Percentiles rank a stretch among this genome's conserved stretches.
phyloP scores from a whole-genome alignment of 2,329 filamentous ascomycete species.

The Laburnicola sp. region DNA sequence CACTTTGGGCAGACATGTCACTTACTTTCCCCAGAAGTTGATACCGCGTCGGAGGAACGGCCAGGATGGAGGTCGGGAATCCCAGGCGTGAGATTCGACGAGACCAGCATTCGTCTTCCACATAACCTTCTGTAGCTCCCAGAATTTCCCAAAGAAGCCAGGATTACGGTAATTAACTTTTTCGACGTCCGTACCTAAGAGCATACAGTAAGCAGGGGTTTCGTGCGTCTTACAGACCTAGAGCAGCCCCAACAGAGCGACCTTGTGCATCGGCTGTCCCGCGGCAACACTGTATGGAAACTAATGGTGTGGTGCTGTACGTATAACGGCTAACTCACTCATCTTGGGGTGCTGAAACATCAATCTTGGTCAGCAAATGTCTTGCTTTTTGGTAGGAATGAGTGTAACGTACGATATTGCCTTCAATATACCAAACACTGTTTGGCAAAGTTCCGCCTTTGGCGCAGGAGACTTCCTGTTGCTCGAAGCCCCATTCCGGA shows the following conservation, averaged over 20 bases:
- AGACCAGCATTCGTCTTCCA: constrained; percentile 97
- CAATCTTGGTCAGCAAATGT: too few species aligned
- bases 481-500: constrained; percentile 95
- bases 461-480: constrained; percentile 98
- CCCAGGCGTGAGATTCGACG: constrained; percentile 96
- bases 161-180: constrained; percentile 96
- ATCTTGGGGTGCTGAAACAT: not conserved
- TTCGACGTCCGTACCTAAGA: constrained; percentile 64
- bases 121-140: constrained; percentile 97
- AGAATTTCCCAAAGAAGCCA: constrained; percentile 97
- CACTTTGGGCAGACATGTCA: constrained; percentile 63
- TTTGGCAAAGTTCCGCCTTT: constrained; percentile 89
- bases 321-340: not conserved
- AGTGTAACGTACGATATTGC: constrained; percentile 75
- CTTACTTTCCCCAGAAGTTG: constrained; percentile 93
- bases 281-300: not conserved
- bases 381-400: constrained; percentile 53
- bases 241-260: too few species aligned
- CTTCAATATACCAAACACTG: constrained; percentile 95
- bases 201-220: not conserved
- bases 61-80: constrained; percentile 92
- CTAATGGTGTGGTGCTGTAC: not conserved
- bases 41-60: constrained; percentile 90
- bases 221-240: too few species aligned
- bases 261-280: too few species aligned